Percentiles rank a stretch among this genome's conserved stretches.
These are phyloP conservation scores for Podaxis rugospora DNA, from an alignment of 768 basidiomycete species.

Conservation along the genomic window DNA sequence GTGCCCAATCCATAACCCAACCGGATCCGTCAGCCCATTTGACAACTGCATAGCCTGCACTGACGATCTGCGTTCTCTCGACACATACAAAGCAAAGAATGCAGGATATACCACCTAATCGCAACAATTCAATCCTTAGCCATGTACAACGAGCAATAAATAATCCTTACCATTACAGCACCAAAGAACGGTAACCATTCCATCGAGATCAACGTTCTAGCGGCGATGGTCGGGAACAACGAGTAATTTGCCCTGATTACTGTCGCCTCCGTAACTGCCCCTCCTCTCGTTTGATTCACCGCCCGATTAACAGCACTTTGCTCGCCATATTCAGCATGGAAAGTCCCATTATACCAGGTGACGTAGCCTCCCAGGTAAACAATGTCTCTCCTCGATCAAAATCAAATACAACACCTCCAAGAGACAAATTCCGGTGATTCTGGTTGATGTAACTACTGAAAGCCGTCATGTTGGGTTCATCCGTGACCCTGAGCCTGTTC, in stretches of 20 bases:
- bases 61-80: slow-evolving; percentile 62
- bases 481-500: slow-evolving; percentile 28
- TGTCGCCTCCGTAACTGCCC: slow-evolving; percentile 26
- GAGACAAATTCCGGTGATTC: slow-evolving; percentile 48
- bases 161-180: slow-evolving; percentile 55
- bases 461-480: slow-evolving; percentile 51
- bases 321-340: slow-evolving; percentile 63
- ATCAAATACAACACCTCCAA: slow-evolving; percentile 70
- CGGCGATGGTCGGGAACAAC: slow-evolving; percentile 51
- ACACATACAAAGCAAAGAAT: slow-evolving; percentile 76
- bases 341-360: slow-evolving; percentile 55
- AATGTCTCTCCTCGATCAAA: slow-evolving; percentile 42
- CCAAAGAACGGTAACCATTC: slow-evolving; percentile 78
- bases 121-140: background rate
- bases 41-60: slow-evolving; percentile 83
- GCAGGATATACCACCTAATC: slow-evolving; percentile 71
- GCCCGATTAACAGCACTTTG: slow-evolving; percentile 63
- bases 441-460: slow-evolving; percentile 51
- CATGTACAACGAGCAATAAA: background rate
- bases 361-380: slow-evolving; percentile 67
- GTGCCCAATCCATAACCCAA: slow-evolving; percentile 78
- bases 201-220: slow-evolving; percentile 57
- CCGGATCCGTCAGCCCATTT: slow-evolving; percentile 66
- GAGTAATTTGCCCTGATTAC: slow-evolving; percentile 57
- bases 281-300: slow-evolving; percentile 37